A percentile compares a stretch with the other conserved stretches of the same genome.
Conservation (phyloP, 441 rosid genomes). For the Lepidium campestre region DNA sequence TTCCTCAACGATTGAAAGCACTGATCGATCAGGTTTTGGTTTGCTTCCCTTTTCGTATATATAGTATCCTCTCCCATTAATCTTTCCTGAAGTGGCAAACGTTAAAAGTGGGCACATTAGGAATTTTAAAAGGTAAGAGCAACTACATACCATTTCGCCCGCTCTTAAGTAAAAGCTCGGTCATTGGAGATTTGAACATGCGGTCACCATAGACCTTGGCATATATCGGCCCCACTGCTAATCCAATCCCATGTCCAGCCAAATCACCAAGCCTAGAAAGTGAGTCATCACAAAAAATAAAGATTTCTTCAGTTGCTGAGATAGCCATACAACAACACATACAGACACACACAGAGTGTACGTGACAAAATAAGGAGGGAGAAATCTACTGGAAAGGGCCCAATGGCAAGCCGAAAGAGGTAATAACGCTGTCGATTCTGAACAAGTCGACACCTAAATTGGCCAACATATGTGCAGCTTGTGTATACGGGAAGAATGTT, state of each 20-base stretch:
- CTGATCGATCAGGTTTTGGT: constrained; percentile 80
- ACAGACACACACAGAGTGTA: background rate
- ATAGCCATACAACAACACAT: background rate
- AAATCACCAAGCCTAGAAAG: constrained; percentile 80
- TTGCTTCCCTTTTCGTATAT: constrained; percentile 74
- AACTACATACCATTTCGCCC: constrained; percentile 66
- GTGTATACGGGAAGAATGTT: constrained; percentile 82
- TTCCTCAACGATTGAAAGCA: constrained; percentile 67
- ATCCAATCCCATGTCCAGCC: constrained; percentile 78
- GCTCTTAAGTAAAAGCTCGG: constrained; percentile 60
- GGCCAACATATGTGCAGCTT: constrained; percentile 64
- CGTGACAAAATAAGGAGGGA: constrained; percentile 5
- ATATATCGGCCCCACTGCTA: constrained; percentile 58
- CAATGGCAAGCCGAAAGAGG: constrained; percentile 80
- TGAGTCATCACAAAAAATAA: constrained; percentile 6
- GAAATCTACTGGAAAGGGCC: constrained; percentile 92
- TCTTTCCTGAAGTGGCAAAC: constrained; percentile 53
- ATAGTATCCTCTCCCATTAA: constrained; percentile 84
- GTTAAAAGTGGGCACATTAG: constrained; percentile 5
- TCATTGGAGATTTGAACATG: constrained; percentile 51
- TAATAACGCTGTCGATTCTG: constrained; percentile 75
- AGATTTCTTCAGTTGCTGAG: constrained; percentile 6
- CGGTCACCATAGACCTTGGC: constrained; percentile 58
- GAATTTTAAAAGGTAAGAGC: background rate
- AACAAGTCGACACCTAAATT: constrained; percentile 81